A percentile compares a stretch with the other conserved stretches of the same genome.
Conservation (phyloP, 768 basidiomycete species). For the Mycena galopus region DNA sequence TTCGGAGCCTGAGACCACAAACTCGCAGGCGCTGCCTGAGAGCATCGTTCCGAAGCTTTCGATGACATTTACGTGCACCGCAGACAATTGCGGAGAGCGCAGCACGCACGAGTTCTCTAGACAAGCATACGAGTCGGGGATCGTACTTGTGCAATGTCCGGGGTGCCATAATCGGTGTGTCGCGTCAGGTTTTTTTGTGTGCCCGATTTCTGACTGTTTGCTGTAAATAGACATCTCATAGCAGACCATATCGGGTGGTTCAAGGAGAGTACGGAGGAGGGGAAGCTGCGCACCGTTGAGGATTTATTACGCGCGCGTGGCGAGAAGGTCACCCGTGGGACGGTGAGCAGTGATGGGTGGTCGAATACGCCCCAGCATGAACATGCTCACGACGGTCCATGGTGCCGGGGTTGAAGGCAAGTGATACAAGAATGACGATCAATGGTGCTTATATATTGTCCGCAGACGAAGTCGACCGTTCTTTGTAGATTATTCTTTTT, state of each 20-base stretch:
- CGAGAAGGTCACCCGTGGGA: conserved; percentile 57
- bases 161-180: conserved; percentile 88
- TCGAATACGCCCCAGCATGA: conserved; percentile 23
- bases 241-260: conserved; percentile 96
- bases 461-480: neutral
- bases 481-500: neutral
- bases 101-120: conserved; percentile 92
- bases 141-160: conserved; percentile 94
- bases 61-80: conserved; percentile 91
- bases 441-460: neutral
- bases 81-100: conserved; percentile 73
- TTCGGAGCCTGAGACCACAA: conserved; percentile 28
- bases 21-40: conserved; percentile 51
- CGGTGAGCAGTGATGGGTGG: conserved; percentile 25
- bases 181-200: conserved; percentile 1
- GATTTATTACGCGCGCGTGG: conserved; percentile 84
- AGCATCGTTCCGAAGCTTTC: conserved; percentile 72
- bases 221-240: conserved; percentile 80
- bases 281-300: conserved; percentile 84
- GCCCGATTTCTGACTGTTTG: conserved; percentile 7
- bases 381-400: neutral
- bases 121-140: conserved; percentile 86
- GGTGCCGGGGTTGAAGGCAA: neutral
- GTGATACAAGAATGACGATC: neutral
- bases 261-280: conserved; percentile 81